Percentiles rank a stretch among this genome's conserved stretches.
These are phyloP conservation scores for Lunularia cruciata DNA, from an alignment of 225 moss, liverwort and hornwort species.

Conservation along the genomic window DNA sequence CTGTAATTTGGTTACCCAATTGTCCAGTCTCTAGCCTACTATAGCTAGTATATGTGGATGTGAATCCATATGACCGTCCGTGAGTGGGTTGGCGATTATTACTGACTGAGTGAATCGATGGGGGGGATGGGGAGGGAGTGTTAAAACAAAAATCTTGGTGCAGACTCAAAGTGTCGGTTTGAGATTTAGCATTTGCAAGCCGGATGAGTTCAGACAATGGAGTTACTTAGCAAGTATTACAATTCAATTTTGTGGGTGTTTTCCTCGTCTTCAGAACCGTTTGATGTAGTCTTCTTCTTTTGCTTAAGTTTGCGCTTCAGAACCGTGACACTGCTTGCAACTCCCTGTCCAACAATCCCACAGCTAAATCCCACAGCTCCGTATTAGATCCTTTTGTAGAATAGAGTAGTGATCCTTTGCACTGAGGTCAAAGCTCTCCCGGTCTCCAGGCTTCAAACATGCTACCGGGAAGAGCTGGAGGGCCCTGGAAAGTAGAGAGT, in stretches of 20 bases:
- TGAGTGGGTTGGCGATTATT: too few species aligned
- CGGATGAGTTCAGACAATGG: too few species aligned
- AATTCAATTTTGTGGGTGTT: conserved; percentile 55
- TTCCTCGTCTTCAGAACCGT: conserved; percentile 44
- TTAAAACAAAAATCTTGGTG: too few species aligned
- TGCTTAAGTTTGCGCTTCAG: conserved; percentile 32
- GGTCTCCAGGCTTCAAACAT: conserved; percentile 62
- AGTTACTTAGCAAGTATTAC: too few species aligned
- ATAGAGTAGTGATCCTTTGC: conserved; percentile 51
- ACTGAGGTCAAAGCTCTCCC: conserved; percentile 47
- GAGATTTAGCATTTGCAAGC: too few species aligned
- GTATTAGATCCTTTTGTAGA: conserved; percentile 55
- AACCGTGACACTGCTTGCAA: conserved; percentile 67
- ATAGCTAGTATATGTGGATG: too few species aligned
- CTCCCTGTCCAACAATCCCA: conserved; percentile 60
- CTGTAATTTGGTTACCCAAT: too few species aligned
- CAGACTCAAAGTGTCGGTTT: too few species aligned
- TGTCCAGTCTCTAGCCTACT: too few species aligned
- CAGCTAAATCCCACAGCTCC: conserved; percentile 62
- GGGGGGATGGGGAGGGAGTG: too few species aligned
- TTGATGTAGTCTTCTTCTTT: background rate
- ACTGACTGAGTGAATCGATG: too few species aligned
- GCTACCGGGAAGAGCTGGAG: conserved; percentile 65
- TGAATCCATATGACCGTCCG: too few species aligned
- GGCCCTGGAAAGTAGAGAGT: conserved; percentile 43